These are phyloP conservation scores for Ceratobasidium papillatum DNA, from an alignment of 1,284 basidiomycete species.

Conservation along the genomic window DNA sequence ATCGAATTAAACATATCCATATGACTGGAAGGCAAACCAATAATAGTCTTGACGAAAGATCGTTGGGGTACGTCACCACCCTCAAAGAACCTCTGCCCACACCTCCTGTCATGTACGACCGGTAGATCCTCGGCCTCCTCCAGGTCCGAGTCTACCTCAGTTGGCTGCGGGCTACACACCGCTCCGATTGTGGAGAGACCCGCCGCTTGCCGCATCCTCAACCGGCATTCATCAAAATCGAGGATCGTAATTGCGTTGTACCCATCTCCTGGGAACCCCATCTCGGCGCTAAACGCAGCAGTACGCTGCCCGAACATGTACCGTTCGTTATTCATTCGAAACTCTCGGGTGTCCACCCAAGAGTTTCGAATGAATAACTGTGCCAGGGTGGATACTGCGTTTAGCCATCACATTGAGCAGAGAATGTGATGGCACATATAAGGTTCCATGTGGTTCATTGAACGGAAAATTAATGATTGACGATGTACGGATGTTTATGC, in stretches of 20 bases:
- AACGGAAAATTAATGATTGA: not conserved
- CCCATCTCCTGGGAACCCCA: not conserved
- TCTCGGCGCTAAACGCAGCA: not conserved
- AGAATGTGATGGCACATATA: not conserved
- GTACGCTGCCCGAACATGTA: constrained; percentile 21
- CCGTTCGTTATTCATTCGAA: not conserved
- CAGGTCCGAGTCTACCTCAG: not conserved
- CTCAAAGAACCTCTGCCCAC: constrained; percentile 9
- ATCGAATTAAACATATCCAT: not conserved
- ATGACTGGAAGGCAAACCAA: not conserved
- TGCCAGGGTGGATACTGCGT: not conserved
- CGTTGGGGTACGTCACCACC: not conserved
- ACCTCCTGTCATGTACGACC: not conserved
- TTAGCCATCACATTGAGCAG: not conserved
- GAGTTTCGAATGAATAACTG: too few species aligned
- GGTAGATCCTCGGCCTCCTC: not conserved
- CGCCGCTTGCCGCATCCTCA: not conserved
- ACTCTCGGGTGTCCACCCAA: constrained; percentile 4
- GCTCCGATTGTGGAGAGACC: not conserved
- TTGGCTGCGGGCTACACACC: not conserved
- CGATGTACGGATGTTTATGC: constrained; percentile 8
- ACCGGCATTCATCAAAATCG: constrained; percentile 11
- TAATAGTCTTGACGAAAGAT: not conserved
- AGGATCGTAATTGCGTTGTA: not conserved
- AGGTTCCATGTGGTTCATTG: not conserved